Evolutionary conservation across 441 rosid species (phyloP), one percentile per base, ranked within the genome.

Genomic region (Hura crepitans): DNA sequence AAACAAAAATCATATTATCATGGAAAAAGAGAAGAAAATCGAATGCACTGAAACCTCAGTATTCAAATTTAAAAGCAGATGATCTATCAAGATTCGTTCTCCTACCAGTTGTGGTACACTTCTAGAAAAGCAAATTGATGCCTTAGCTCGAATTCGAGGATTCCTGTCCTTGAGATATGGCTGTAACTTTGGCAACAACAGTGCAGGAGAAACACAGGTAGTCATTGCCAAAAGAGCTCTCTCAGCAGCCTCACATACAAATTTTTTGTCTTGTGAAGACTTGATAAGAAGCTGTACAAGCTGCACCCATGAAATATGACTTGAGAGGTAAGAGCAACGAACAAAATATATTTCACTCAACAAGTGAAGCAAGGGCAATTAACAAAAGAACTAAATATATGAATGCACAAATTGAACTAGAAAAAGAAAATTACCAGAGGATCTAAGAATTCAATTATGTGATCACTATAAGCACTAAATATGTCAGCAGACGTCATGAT

Each of bases 141-240:
- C 96, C 77, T 93, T 93, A 30, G 98, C 97, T 62, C 98, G 86
- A 79, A 93, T 79, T 75, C 98, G 85, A 75, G 95, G 97, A 80
- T 89, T 93, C 83, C 84, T 87, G 75, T 91, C 65, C 80, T 89
- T 89, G 46, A 93, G 85, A 78, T 91, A 78, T 18, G 96, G 95
- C 82, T 89, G 90, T 76, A 91, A 80, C 81, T 89, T 91, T 56
- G 89, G 85, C 62, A 89, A 81, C 74, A 89, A 71, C 73, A 82
- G 66, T 30, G 71, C 65, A 47, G 97, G 93, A 64, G 96, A 84
- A 67, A 91, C 75, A 66, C 78, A 82, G 50, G 86, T 80, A 23
- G 96, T 90, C 91, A 91, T 80, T 68, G 89, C 84, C 33, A 69
- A 81, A 68, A 94, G 79, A 57, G 97, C 94, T 77, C 80, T 91